Evolutionary conservation across 345 rosid species (phyloP).

Genomic region (Syzygium aqueum): DNA sequence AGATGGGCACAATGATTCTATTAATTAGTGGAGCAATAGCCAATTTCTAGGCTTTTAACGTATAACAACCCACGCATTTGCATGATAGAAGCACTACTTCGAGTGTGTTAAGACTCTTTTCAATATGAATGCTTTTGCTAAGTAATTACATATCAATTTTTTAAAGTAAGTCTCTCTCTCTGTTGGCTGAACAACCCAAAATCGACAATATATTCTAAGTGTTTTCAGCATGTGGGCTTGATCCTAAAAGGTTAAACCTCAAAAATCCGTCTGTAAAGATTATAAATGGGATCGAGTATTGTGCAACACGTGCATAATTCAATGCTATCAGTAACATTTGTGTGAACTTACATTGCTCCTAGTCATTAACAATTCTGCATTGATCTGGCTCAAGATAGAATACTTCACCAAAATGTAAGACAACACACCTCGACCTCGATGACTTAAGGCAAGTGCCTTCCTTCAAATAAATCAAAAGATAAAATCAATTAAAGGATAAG

Average conservation of each 20-base stretch:
- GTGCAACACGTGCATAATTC: neutral
- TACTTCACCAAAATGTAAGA: neutral
- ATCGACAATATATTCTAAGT: neutral
- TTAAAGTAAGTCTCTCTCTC: too few species aligned
- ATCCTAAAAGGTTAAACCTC: neutral
- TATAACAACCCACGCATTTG: neutral
- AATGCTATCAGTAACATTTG: neutral
- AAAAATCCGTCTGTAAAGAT: neutral
- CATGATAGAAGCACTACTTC: neutral
- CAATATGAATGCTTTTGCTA: too few species aligned
- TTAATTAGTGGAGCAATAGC: neutral
- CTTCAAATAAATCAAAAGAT: neutral
- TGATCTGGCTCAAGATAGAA: neutral
- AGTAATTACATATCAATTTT: too few species aligned
- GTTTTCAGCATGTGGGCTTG: neutral
- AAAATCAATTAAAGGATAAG: neutral
- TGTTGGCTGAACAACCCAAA: neutral
- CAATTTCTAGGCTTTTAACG: neutral
- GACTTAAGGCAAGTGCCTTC: neutral
- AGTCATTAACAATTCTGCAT: neutral
- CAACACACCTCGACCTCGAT: neutral
- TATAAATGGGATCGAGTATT: neutral
- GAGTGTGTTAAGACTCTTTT: neutral
- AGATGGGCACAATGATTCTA: neutral
- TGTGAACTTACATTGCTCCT: neutral